These are phyloP conservation scores for Blepharisma undulans DNA, from an alignment of 169 alveolate genomes.

Conservation along the genomic window DNA sequence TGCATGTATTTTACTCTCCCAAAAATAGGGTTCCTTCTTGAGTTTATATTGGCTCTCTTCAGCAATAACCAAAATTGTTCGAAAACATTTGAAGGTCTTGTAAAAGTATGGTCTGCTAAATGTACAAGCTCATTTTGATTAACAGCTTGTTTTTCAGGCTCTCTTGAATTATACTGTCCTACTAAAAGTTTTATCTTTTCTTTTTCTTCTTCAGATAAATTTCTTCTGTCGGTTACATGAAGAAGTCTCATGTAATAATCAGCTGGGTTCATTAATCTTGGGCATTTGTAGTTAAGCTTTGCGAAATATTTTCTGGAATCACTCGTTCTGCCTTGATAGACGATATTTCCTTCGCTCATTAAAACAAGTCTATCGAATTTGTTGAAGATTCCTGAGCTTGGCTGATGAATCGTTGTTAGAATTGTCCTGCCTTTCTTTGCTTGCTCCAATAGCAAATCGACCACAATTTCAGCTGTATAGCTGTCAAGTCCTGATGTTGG, in stretches of 20 bases:
- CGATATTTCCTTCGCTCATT: conserved; percentile 64
- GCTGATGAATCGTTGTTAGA: conserved; percentile 79
- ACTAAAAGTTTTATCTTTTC: conserved; percentile 24
- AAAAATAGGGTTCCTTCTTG: conserved; percentile 46
- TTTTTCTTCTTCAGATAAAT: neutral
- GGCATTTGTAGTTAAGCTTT: conserved; percentile 56
- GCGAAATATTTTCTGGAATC: conserved; percentile 56
- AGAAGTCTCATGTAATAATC: conserved; percentile 67
- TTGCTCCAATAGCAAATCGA: conserved; percentile 46
- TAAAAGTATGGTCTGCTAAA: neutral
- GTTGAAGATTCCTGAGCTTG: conserved; percentile 67
- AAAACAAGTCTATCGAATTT: conserved; percentile 64
- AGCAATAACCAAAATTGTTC: neutral
- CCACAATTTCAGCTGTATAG: conserved; percentile 65
- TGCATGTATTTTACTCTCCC: conserved; percentile 36
- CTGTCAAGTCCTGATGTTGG: conserved; percentile 90
- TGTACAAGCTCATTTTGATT: neutral
- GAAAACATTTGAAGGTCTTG: neutral
- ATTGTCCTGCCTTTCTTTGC: conserved; percentile 64
- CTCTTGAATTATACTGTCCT: neutral
- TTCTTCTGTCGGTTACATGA: neutral
- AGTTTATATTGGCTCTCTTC: neutral
- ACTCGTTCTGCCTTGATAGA: conserved; percentile 64
- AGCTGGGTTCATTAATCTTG: conserved; percentile 73
- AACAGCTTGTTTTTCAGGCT: neutral